Percentiles rank a stretch among this genome's conserved stretches.
These are phyloP conservation scores for Sporisorium exsertum DNA, from an alignment of 1,284 basidiomycete species.

Conservation along the genomic window DNA sequence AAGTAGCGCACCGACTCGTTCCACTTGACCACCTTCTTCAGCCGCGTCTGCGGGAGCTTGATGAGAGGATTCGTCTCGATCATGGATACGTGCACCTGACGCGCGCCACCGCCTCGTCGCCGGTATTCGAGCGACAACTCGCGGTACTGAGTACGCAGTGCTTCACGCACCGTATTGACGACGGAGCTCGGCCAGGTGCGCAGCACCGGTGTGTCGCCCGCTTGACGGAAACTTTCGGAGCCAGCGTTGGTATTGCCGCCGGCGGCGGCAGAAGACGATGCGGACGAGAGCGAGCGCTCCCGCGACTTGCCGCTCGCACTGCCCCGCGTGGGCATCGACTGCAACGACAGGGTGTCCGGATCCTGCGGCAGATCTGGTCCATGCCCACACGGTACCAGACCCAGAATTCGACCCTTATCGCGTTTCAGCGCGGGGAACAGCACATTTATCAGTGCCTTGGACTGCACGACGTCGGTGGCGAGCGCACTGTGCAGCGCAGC, in stretches of 20 bases:
- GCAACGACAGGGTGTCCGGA: conserved; percentile 39
- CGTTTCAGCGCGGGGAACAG: conserved; percentile 51
- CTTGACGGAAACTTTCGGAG: background rate
- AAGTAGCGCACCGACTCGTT: conserved; percentile 41
- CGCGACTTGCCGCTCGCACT: conserved; percentile 24
- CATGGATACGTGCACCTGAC: conserved; percentile 27
- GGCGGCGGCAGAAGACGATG: conserved; percentile 1
- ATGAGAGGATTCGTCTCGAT: conserved; percentile 38
- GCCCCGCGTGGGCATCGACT: conserved; percentile 18
- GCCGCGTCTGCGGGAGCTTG: conserved; percentile 21
- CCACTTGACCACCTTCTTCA: conserved; percentile 52
- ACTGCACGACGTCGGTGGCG: conserved; percentile 48
- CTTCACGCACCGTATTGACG: conserved; percentile 37
- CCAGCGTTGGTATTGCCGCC: background rate
- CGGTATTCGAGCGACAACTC: conserved; percentile 32
- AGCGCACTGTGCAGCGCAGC: conserved; percentile 41
- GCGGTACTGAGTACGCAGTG: conserved; percentile 28
- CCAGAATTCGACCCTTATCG: conserved; percentile 47
- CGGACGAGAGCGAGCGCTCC: conserved; percentile 22
- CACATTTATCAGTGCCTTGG: conserved; percentile 43
- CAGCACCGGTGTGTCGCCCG: conserved; percentile 3
- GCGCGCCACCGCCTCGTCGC: conserved; percentile 16
- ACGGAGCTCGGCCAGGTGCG: conserved; percentile 33
- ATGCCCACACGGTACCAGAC: conserved; percentile 41
- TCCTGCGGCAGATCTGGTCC: conserved; percentile 39